Conservation (phyloP, 768 basidiomycete species). For the Lentinula raphanica region DNA sequence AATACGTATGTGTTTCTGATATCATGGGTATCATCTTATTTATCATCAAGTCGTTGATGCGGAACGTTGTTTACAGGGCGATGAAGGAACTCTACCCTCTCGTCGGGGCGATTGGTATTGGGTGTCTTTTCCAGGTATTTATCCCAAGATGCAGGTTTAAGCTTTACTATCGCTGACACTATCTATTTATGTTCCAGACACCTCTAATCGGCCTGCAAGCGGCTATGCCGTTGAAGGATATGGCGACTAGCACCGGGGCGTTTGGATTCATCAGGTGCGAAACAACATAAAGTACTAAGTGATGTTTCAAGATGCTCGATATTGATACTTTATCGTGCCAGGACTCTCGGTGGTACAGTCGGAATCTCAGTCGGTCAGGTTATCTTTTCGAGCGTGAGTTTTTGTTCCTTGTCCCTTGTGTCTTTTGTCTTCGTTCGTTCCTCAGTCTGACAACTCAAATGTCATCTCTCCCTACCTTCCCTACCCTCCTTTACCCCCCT, state of each 20-base stretch:
- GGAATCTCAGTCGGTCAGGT: constrained; percentile 72
- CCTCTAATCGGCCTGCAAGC: constrained; percentile 76
- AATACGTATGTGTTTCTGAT: constrained; percentile 31
- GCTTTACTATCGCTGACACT: constrained; percentile 36
- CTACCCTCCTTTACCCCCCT: too few species aligned
- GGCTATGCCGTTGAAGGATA: constrained; percentile 82
- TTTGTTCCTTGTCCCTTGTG: too few species aligned
- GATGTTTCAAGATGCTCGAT: background rate
- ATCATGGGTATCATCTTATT: background rate
- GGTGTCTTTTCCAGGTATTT: constrained; percentile 40
- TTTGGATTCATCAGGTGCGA: constrained; percentile 63
- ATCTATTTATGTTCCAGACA: constrained; percentile 19
- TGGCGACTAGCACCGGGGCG: constrained; percentile 75
- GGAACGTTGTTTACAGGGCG: too few species aligned
- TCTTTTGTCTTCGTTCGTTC: too few species aligned
- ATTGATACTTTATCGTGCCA: constrained; percentile 19
- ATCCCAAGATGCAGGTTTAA: constrained; percentile 34
- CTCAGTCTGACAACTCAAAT: too few species aligned
- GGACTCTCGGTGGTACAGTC: constrained; percentile 71
- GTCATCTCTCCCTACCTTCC: too few species aligned
- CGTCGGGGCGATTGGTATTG: constrained; percentile 23
- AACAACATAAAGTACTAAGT: constrained; percentile 6
- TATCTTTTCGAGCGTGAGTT: constrained; percentile 43
- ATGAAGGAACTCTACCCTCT: constrained; percentile 60
- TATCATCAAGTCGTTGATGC: too few species aligned